These are phyloP conservation scores for Stentor coeruleus DNA, from an alignment of 73 alveolate species.

Conservation along the genomic window DNA sequence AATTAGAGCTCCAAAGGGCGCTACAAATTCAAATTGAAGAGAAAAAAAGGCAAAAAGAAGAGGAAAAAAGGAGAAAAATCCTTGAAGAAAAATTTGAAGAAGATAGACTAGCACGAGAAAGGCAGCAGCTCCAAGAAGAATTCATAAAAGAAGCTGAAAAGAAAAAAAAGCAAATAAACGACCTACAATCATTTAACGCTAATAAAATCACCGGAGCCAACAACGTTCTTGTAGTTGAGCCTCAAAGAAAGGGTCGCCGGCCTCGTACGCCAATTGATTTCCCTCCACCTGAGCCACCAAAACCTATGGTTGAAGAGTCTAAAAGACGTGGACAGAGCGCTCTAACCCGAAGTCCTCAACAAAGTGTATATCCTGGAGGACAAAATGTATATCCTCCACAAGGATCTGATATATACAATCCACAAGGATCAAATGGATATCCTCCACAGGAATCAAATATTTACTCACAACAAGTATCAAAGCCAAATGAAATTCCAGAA, in stretches of 20 bases:
- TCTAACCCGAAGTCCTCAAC: neutral
- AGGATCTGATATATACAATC: neutral
- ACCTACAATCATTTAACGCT: neutral
- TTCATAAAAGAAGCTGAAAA: conserved; percentile 25
- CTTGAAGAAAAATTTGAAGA: conserved; percentile 17
- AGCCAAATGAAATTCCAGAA: conserved; percentile 3
- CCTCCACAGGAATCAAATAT: neutral
- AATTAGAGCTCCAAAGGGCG: conserved; percentile 2
- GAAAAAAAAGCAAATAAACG: conserved; percentile 19
- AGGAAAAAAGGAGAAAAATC: neutral
- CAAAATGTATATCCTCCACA: neutral
- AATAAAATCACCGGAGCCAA: no score
- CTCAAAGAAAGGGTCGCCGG: conserved; percentile 6
- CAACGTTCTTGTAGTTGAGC: conserved; percentile 3
- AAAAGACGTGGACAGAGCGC: conserved; percentile 1
- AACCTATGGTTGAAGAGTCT: neutral
- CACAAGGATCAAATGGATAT: no score
- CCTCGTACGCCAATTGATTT: conserved; percentile 30
- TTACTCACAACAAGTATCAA: no score
- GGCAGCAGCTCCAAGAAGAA: conserved; percentile 24
- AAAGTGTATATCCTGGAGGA: no score
- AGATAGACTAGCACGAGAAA: conserved; percentile 21
- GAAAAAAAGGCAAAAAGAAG: conserved; percentile 12
- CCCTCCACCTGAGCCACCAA: conserved; percentile 23
- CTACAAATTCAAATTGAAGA: conserved; percentile 22